These are phyloP conservation scores for Fusarium compactum DNA, from an alignment of 2,329 filamentous ascomycete genomes.

Conservation along the genomic window DNA sequence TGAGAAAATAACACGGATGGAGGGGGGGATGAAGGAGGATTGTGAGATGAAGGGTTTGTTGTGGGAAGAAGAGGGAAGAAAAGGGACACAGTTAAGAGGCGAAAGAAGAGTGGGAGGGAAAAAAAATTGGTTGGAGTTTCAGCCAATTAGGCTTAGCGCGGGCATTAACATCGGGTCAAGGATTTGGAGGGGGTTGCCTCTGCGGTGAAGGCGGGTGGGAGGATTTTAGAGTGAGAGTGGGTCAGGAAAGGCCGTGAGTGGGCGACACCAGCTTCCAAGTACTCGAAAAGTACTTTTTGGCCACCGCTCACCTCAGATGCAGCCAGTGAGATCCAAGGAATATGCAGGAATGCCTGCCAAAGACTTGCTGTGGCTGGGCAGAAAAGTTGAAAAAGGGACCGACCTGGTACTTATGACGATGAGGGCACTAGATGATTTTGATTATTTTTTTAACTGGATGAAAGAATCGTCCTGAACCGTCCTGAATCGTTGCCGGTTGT, in stretches of 20 bases:
- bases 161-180: conserved; percentile 40
- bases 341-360: conserved; percentile 23
- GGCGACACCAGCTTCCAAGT: conserved; percentile 34
- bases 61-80: conserved; percentile 52
- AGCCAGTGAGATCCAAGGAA: conserved; percentile 35
- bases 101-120: conserved; percentile 51
- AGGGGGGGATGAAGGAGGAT: conserved; percentile 47
- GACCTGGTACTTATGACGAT: conserved; percentile 35
- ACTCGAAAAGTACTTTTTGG: conserved; percentile 43
- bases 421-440: conserved; percentile 20
- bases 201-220: conserved; percentile 44
- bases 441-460: conserved; percentile 22
- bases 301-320: conserved; percentile 38
- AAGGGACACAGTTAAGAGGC: conserved; percentile 49
- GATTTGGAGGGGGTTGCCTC: conserved; percentile 45
- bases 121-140: conserved; percentile 52
- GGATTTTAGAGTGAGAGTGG: conserved; percentile 41
- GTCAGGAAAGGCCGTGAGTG: conserved; percentile 48
- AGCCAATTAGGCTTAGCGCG: conserved; percentile 51
- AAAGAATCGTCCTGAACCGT: conserved; percentile 32
- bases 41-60: conserved; percentile 51
- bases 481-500: conserved; percentile 32
- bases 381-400: conserved; percentile 26
- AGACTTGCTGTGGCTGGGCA: conserved; percentile 41
- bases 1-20: conserved; percentile 49